Base-by-base conservation (phyloP, 768 basidiomycete genomes). In the Lentinula sp. region DNA sequence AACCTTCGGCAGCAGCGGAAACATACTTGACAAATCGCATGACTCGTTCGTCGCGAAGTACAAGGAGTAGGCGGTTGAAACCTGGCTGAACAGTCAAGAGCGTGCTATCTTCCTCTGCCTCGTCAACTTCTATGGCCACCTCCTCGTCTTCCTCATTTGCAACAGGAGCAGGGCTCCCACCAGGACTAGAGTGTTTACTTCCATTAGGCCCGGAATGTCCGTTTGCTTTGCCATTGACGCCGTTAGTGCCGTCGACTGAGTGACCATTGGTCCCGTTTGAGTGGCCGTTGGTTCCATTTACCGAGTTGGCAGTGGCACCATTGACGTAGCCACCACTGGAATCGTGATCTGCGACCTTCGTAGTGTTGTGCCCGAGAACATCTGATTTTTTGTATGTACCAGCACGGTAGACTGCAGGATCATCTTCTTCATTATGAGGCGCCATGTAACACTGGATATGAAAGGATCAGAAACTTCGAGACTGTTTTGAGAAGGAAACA, bases 21-120 rank as follows among this genome's bases (percentile, higher is more conserved):
- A 98, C 85, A 67, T 98, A 98, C 72, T 98, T 98, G 64, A 95
- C 93, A 71, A 98, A 98, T 45, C 85, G 85, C 86, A 98, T 88
- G 51, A 98, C 95, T 18, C 90, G 84, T 68, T 94, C 91, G 72
- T 98, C 96, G 15, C 96, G 83, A 61, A 98, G 76, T 23, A 98
- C 95, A 41, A 98, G 80, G 33, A 95, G 78, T 8, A 98, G 79
- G 16, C 87, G 82, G 72, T 98, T 98, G 76, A 93, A 98, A 4
- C 89, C 88, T 0, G 95, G 91, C 65, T 92, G 90, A 48, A 92
- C 88, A 4, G 91, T 92, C 45, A 98, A 74, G 20, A 98, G 77
- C 5, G 95, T 95, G 53, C 85, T 83, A 49, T 85, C 85, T 55
- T 90, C 89, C 57, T 92, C 88, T 15, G 84, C 85, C 0, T 83